Evolutionary conservation across 306 rosid species (phyloP).

Genomic region (Prunus mira): DNA sequence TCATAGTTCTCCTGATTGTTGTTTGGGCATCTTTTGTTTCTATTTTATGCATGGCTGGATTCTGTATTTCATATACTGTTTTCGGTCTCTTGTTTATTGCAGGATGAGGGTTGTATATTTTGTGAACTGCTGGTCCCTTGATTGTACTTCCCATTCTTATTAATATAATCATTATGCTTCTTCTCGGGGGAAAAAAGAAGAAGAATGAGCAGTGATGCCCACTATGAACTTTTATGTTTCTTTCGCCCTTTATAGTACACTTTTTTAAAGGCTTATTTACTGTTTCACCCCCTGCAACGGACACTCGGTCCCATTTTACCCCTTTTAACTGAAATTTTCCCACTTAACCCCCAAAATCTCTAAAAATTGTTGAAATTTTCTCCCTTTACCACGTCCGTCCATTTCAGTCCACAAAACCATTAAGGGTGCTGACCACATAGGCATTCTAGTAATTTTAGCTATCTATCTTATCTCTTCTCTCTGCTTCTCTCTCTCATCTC

Average conservation of each 20-base stretch:
- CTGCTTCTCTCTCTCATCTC: no score
- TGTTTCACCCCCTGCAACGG: no score
- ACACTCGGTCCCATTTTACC: no score
- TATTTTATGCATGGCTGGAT: not conserved
- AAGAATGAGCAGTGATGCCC: not conserved
- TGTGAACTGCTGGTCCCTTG: not conserved
- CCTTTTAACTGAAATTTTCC: no score
- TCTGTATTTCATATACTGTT: not conserved
- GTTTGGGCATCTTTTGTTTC: not conserved
- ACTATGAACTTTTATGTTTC: not conserved
- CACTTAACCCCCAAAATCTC: no score
- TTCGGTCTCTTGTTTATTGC: not conserved
- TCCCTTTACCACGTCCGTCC: no score
- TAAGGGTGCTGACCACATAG: no score
- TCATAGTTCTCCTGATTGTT: not conserved
- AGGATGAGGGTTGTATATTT: not conserved
- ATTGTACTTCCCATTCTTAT: not conserved
- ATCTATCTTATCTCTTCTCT: no score
- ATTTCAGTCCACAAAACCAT: no score
- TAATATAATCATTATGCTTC: not conserved
- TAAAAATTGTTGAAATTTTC: no score
- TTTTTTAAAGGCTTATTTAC: not conserved
- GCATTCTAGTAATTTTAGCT: no score
- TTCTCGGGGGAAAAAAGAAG: not conserved
- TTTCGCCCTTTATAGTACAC: not conserved